These are phyloP conservation scores for Ophiocordyceps unilateralis DNA, from an alignment of 2,329 filamentous ascomycete genomes.

Conservation along the genomic window DNA sequence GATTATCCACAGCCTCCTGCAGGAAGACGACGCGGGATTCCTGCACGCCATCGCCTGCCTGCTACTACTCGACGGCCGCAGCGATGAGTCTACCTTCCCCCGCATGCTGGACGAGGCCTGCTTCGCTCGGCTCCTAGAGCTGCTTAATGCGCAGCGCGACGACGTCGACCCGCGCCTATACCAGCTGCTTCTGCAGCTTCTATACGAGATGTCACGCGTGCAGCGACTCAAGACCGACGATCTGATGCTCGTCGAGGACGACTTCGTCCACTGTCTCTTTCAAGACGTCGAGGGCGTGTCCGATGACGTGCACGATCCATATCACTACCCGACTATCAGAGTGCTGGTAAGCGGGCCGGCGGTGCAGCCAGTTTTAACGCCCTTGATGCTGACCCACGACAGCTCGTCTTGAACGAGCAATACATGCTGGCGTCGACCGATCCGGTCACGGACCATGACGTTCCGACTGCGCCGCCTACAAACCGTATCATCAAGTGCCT, in stretches of 20 bases:
- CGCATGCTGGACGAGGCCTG: constrained; percentile 76
- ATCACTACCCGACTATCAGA: constrained; percentile 87
- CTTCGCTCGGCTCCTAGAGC: constrained; percentile 67
- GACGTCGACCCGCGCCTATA: constrained; percentile 57
- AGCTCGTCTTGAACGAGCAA: constrained; percentile 95
- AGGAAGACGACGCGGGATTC: constrained; percentile 72
- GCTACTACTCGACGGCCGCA: constrained; percentile 70
- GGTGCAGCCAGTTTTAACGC: no score
- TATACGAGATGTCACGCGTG: constrained; percentile 94
- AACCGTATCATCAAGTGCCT: constrained; percentile 90
- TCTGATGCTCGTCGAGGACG: constrained; percentile 58
- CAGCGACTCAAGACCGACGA: constrained; percentile 66
- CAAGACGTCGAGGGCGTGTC: constrained; percentile 75
- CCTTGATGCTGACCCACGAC: constrained; percentile 5
- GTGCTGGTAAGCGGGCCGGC: constrained; percentile 50
- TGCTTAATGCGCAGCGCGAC: constrained; percentile 51
- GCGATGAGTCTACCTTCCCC: constrained; percentile 61
- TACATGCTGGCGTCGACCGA: constrained; percentile 71
- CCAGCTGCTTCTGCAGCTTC: constrained; percentile 64
- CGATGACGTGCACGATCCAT: constrained; percentile 77
- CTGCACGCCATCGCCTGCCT: constrained; percentile 72
- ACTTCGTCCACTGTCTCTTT: constrained; percentile 71
- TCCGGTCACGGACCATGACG: constrained; percentile 18
- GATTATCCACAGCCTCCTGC: constrained; percentile 68
- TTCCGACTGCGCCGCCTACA: constrained; percentile 41